A percentile compares a stretch with the other conserved stretches of the same genome.
Conservation (phyloP, 345 rosid genomes). For the Arabidopsis suecica region DNA sequence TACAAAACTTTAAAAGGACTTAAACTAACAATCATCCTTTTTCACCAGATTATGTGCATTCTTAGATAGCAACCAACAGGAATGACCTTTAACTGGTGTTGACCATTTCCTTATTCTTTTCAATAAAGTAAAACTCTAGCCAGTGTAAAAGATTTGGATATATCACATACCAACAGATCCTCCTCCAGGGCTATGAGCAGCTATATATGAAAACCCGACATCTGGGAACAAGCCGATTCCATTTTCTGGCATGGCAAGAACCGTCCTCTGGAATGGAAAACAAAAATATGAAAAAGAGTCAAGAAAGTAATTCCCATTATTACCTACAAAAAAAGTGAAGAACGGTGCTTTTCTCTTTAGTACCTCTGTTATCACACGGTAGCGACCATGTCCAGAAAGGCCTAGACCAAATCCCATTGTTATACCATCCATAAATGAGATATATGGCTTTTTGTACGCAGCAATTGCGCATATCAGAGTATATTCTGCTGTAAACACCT, state of each 20-base stretch:
- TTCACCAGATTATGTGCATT: not conserved
- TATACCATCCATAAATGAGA: conserved; percentile 90
- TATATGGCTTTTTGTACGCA: conserved; percentile 83
- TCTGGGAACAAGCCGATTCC: conserved; percentile 97
- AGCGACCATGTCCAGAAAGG: conserved; percentile 88
- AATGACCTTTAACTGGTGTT: not conserved
- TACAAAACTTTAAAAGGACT: not conserved
- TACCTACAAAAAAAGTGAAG: not conserved
- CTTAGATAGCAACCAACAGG: not conserved
- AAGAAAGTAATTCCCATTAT: not conserved
- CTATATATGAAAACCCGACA: conserved; percentile 91
- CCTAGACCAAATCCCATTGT: conserved; percentile 98
- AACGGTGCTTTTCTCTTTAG: not conserved
- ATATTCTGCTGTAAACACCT: conserved; percentile 92
- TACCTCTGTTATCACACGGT: conserved; percentile 91
- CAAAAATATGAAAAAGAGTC: conserved; percentile 41
- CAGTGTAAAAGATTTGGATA: conserved; percentile 16
- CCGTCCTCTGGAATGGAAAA: conserved; percentile 49
- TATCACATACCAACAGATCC: conserved; percentile 83
- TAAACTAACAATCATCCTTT: not conserved
- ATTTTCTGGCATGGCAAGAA: conserved; percentile 98
- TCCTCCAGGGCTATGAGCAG: conserved; percentile 90
- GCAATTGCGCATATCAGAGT: conserved; percentile 85
- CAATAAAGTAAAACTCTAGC: not conserved
- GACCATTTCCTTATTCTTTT: conserved; percentile 9